Percentiles rank a stretch among this genome's conserved stretches.
phyloP scores from a whole-genome alignment of 1,284 basidiomycete genomes.

The Cerrena zonata region DNA sequence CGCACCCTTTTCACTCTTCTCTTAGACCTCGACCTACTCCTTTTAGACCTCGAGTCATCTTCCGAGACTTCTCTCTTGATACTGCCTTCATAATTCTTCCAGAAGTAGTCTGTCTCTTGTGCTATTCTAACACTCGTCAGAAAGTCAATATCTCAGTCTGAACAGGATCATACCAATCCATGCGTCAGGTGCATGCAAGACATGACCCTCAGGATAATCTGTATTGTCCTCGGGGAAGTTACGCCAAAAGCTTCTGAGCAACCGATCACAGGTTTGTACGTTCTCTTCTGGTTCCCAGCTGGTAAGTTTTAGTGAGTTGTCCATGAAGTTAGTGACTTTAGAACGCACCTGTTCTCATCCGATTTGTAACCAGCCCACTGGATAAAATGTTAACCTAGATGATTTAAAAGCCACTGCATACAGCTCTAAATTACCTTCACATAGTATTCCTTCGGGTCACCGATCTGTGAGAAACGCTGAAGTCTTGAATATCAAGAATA shows the following conservation, averaged over 20 bases:
- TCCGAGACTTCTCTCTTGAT: conserved; percentile 1
- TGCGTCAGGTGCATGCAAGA: conserved; percentile 30
- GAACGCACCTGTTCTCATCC: conserved; percentile 40
- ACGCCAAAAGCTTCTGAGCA: conserved; percentile 58
- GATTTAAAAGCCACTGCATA: not conserved
- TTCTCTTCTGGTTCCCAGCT: conserved; percentile 67
- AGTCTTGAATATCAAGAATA: not conserved
- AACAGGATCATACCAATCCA: conserved; percentile 21
- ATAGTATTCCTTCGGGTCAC: conserved; percentile 52
- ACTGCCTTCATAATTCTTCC: conserved; percentile 32
- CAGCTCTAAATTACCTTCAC: conserved; percentile 43
- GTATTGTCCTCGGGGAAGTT: conserved; percentile 52
- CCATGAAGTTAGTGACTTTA: conserved; percentile 2
- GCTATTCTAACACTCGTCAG: conserved; percentile 18
- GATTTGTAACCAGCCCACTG: conserved; percentile 50
- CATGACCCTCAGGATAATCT: conserved; percentile 44
- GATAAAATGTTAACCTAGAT: not conserved
- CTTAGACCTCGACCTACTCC: conserved; percentile 21
- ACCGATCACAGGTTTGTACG: conserved; percentile 45
- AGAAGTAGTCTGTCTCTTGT: conserved; percentile 40
- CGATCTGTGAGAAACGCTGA: not conserved
- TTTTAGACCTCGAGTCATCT: conserved; percentile 15
- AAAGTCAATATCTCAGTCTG: not conserved
- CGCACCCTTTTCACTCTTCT: conserved; percentile 12
- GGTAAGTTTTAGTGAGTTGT: conserved; percentile 1